These are phyloP conservation scores for Craterostigma plantagineum DNA, from an alignment of 257 asterid genomes.

Conservation along the genomic window DNA sequence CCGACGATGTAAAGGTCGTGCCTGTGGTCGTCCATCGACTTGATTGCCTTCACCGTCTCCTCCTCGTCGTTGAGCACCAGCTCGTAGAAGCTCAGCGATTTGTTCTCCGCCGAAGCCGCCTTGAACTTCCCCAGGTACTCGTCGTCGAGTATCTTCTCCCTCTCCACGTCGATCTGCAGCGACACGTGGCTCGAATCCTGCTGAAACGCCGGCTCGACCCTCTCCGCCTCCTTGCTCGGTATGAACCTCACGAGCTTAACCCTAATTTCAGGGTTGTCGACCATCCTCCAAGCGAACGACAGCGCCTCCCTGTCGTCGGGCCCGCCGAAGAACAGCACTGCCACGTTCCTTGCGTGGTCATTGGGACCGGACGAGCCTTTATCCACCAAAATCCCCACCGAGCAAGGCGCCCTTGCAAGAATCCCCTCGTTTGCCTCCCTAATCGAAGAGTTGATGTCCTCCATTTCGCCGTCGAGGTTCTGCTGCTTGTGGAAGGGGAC, in stretches of 20 bases:
- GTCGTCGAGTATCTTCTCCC: conserved; percentile 1
- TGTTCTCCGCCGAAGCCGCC: background rate
- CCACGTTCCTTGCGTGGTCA: background rate
- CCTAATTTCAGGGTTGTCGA: background rate
- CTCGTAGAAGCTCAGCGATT: background rate
- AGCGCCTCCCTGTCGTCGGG: conserved; percentile 8
- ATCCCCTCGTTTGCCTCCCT: conserved; percentile 1
- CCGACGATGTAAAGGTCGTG: conserved; percentile 3
- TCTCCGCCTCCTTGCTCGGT: background rate
- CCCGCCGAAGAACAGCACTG: conserved; percentile 6
- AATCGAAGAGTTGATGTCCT: background rate
- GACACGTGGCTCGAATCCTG: background rate
- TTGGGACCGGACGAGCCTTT: background rate
- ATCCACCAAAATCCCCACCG: conserved; percentile 4
- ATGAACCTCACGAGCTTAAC: conserved; percentile 2
- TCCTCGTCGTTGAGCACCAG: conserved; percentile 4
- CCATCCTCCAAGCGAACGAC: conserved; percentile 2
- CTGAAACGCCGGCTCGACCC: background rate
- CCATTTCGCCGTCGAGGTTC: background rate
- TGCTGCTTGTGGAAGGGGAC: conserved; percentile 6
- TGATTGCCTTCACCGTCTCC: conserved; percentile 5
- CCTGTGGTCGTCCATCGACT: background rate
- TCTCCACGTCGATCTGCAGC: background rate
- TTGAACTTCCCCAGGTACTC: conserved; percentile 4
- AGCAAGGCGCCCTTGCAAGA: conserved; percentile 2